Base-by-base conservation (phyloP, 768 basidiomycete genomes). In the Hemileccinum rubropunctum region DNA sequence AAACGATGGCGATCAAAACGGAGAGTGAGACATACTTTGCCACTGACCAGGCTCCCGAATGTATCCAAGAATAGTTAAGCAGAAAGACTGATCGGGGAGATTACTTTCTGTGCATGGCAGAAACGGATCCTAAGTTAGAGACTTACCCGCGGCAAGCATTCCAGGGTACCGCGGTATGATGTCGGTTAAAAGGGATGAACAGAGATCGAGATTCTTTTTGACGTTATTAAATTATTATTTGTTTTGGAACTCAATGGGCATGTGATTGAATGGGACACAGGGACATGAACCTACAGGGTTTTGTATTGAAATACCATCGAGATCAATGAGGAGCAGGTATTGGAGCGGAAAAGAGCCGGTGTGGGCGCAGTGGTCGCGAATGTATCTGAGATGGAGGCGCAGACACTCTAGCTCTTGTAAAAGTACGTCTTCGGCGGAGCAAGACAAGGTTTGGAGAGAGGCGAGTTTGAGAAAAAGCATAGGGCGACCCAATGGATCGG, bases 1-100 rank as follows among this genome's bases (percentile, higher is more conserved):
- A 8, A 30, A 34, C 34, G 41, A 9, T 40, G 37, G 27, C n/a
- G 32, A 50, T 48, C 26, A 32, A n/a, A 57, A 50, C 32, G 41
- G 47, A 47, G 43, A 45, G 51, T 44, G 42, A 47, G 35, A 73
- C 77, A 48, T 55, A 86, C 86, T 81, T 87, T 48, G 80, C 73
- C 48, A 88, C 53, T 41, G 63, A 78, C 86, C 86, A 90, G 40
- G 84, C 65, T 21, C 83, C 79, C 1, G 81, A 76, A 67, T 90
- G 83, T 17, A 81, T 65, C 86, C 86, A 89, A 1, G 84, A 83
- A 59, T 83, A 84, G 66, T 89, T 88, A 30, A 87, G 71, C 55
- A 89, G 68, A 58, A 89, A 83, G 7, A 82, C 88, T 86, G 58
- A 18, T 39, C 28, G 4, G 28, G 11, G 28, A 30, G 36, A 43